Evolutionary conservation across 176 grass and related monocot genomes (phyloP).

Genomic region (Calamus simplicifolius): DNA sequence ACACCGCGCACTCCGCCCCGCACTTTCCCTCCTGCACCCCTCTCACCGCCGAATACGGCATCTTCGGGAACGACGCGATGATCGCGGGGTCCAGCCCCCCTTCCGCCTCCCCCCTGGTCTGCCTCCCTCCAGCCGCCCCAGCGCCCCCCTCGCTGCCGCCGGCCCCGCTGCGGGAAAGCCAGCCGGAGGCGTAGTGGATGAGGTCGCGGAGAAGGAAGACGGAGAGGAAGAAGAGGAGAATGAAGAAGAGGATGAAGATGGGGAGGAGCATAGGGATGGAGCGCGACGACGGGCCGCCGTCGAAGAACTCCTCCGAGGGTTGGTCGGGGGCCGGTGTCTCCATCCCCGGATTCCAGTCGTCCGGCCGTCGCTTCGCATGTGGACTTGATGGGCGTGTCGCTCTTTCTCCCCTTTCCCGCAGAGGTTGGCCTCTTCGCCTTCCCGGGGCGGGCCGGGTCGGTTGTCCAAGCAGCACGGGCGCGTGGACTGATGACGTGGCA

Average conservation of each 20-base stretch:
- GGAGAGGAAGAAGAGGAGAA: constrained; percentile 1
- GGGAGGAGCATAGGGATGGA: not conserved
- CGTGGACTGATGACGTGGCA: no score
- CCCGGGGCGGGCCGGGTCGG: no score
- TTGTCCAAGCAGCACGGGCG: no score
- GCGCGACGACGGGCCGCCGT: not conserved
- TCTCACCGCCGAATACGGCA: constrained; percentile 10
- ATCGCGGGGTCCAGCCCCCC: constrained; percentile 2
- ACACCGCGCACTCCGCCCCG: constrained; percentile 11
- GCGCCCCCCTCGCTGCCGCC: not conserved
- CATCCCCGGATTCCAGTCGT: no score
- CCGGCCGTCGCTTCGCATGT: no score
- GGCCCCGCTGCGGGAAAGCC: not conserved
- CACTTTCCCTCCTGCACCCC: constrained; percentile 16
- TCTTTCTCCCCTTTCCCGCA: no score
- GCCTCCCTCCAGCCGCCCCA: not conserved
- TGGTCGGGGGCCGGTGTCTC: no score
- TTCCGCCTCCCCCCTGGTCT: no score
- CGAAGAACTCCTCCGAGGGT: no score
- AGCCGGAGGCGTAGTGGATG: constrained; percentile 1
- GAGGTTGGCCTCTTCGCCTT: no score
- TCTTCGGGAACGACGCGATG: constrained; percentile 6
- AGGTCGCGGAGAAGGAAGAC: constrained; percentile 2
- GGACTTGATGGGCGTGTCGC: no score
- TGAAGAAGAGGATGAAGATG: not conserved